Base-by-base conservation (phyloP, 228 moss, liverwort and hornwort genomes). In the Sphagnum fallax region DNA sequence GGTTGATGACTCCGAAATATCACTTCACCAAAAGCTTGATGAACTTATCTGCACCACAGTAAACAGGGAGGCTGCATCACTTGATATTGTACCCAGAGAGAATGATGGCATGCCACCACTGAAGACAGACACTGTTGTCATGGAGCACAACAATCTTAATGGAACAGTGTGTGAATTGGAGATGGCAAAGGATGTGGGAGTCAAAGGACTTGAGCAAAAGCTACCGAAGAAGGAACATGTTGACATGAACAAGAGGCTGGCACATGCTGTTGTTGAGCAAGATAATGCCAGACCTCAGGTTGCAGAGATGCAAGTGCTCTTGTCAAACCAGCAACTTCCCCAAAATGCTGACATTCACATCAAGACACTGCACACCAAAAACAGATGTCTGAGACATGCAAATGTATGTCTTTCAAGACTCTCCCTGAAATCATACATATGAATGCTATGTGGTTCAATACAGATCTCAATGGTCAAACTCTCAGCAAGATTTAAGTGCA, bases 1-100 rank as follows among this genome's bases (percentile, higher is more conserved):
- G 61, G 13, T 50, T 5, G 16, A 12, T 14, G 52, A 12, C 52
- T 67, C 51, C 10, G 61, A 69, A 69, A 58, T 15, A 15, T 69
- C 15, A 60, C 8, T 69, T 8, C 48, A 69, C 15, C 69, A 61
- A 6, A 69, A 69, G 8, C 47, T 69, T 50, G 69, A 69, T 69
- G 69, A 69, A 60, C 61, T 69, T 59, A 60, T 69, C 69, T 9
- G 6, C 47, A 68, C 15, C 10, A 69, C 7, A 12, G 16, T 69
- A 9, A 12, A 69, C 7, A 48, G 16, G 58, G 48, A 48, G 50
- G 61, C 15, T 49, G 49, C 14, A 51, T 5, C 47, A n/a, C 61
- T 57, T 10, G 60, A 60, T 8, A 58, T 48, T 48, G 50, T 10
- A 13, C 15, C 61, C 50, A 49, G 50, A 49, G 60, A 69, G 11